Conservation (phyloP, 2,329 filamentous ascomycete species). For the Diaporthe vaccinii region DNA sequence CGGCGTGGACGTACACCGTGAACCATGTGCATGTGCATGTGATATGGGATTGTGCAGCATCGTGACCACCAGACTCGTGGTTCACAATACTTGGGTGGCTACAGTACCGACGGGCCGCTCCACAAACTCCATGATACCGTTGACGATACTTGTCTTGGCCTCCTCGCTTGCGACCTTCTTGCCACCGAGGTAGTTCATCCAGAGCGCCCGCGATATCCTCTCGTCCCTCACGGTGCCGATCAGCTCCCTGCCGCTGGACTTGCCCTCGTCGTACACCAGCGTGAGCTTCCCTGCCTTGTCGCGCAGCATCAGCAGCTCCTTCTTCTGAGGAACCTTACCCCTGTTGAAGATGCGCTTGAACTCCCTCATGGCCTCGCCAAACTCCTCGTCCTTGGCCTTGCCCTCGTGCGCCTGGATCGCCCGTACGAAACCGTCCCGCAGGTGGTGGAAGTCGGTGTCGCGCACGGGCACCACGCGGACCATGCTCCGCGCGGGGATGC, state of each 20-base stretch:
- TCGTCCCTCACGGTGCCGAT: conserved; percentile 84
- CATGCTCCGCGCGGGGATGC: conserved; percentile 77
- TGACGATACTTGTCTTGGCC: conserved; percentile 84
- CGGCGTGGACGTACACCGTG: neutral
- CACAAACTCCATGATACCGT: conserved; percentile 90
- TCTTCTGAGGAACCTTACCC: conserved; percentile 83
- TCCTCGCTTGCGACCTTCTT: conserved; percentile 88
- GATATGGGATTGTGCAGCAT: conserved; percentile 43
- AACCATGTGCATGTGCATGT: conserved; percentile 41
- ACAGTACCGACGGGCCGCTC: conserved; percentile 90
- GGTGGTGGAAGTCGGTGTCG: conserved; percentile 93
- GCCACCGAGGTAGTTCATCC: conserved; percentile 91
- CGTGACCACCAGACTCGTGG: neutral
- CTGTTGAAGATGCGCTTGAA: conserved; percentile 89
- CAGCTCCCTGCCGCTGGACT: conserved; percentile 60
- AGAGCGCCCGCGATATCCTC: conserved; percentile 83
- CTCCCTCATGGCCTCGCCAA: conserved; percentile 79
- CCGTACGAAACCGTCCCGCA: conserved; percentile 91
- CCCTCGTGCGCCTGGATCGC: conserved; percentile 80
- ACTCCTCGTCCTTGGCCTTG: conserved; percentile 77
- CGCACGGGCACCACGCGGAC: conserved; percentile 91
- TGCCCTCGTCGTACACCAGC: conserved; percentile 74
- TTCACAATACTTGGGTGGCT: conserved; percentile 78
- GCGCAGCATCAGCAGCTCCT: conserved; percentile 80
- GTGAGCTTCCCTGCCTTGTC: conserved; percentile 75